Evolutionary conservation across 257 asterid species (phyloP).

Genomic region (Plantago ovata): DNA sequence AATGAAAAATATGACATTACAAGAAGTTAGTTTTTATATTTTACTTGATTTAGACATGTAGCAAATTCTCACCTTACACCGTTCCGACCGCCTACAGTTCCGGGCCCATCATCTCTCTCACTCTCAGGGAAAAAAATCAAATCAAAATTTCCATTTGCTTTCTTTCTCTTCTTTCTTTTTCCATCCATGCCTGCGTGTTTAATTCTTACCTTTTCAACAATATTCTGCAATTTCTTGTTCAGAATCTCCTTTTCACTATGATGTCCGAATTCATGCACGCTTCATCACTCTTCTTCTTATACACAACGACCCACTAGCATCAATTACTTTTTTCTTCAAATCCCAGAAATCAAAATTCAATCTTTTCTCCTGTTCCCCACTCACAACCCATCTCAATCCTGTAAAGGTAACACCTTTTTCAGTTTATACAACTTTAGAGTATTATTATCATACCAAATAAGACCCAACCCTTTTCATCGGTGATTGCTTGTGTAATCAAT

Average conservation of each 20-base stretch:
- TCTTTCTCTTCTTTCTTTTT: neutral
- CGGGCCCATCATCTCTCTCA: neutral
- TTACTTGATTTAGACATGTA: neutral
- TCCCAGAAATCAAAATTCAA: constrained; percentile 30
- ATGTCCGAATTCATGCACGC: neutral
- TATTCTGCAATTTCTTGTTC: constrained; percentile 1
- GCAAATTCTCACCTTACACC: neutral
- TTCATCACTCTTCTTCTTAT: neutral
- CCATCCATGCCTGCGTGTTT: neutral
- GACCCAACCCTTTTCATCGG: constrained; percentile 7
- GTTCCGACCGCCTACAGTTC: neutral
- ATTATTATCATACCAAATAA: constrained; percentile 44
- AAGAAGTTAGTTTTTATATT: no score
- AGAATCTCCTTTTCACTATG: neutral
- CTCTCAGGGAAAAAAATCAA: neutral
- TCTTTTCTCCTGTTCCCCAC: constrained; percentile 22
- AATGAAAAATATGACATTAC: no score
- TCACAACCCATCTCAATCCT: constrained; percentile 24
- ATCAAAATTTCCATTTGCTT: neutral
- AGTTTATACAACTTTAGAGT: constrained; percentile 13
- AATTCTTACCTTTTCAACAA: neutral
- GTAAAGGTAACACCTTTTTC: constrained; percentile 7
- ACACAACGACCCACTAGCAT: constrained; percentile 14
- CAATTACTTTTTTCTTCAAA: constrained; percentile 41
- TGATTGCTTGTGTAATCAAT: constrained; percentile 13